These are phyloP conservation scores for Fusarium foetens DNA, from an alignment of 2,329 filamentous ascomycete genomes.

Conservation along the genomic window DNA sequence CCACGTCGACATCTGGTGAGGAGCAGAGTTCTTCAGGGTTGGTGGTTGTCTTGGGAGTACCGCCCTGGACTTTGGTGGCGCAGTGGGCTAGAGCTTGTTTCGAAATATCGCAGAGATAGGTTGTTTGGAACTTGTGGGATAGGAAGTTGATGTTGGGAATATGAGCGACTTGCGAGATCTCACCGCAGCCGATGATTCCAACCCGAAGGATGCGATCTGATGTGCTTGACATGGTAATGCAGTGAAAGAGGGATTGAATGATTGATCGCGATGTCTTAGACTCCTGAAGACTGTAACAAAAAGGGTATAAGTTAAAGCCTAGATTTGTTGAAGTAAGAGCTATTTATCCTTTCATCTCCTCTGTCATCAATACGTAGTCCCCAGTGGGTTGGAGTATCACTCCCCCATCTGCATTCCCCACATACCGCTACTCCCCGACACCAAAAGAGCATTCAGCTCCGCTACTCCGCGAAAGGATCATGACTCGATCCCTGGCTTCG, in stretches of 20 bases:
- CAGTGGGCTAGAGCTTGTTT: conserved; percentile 43
- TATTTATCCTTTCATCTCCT: not conserved
- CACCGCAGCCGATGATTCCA: conserved; percentile 12
- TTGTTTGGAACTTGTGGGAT: conserved; percentile 56
- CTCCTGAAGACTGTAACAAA: not conserved
- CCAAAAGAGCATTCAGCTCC: not conserved
- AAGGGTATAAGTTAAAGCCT: not conserved
- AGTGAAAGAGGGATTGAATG: accelerated
- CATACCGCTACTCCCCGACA: conserved; percentile 1
- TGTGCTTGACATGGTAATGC: not conserved
- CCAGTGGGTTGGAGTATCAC: not conserved
- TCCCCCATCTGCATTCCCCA: not conserved
- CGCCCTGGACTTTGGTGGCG: conserved; percentile 35
- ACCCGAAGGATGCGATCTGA: not conserved
- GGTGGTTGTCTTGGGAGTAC: conserved; percentile 46
- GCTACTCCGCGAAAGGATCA: not conserved
- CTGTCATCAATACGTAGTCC: not conserved
- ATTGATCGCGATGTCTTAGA: not conserved
- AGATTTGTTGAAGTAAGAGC: not conserved
- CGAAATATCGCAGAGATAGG: conserved; percentile 64
- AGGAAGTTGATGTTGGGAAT: conserved; percentile 60
- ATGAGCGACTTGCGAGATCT: conserved; percentile 59
- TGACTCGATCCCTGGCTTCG: not conserved
- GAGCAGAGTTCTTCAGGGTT: conserved; percentile 55
- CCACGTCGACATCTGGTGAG: conserved; percentile 59